Percentiles rank a stretch among this genome's conserved stretches.
Evolutionary conservation across 352 stramenopile genomes (phyloP).

Genomic region (Globisporangium carolinianum): DNA sequence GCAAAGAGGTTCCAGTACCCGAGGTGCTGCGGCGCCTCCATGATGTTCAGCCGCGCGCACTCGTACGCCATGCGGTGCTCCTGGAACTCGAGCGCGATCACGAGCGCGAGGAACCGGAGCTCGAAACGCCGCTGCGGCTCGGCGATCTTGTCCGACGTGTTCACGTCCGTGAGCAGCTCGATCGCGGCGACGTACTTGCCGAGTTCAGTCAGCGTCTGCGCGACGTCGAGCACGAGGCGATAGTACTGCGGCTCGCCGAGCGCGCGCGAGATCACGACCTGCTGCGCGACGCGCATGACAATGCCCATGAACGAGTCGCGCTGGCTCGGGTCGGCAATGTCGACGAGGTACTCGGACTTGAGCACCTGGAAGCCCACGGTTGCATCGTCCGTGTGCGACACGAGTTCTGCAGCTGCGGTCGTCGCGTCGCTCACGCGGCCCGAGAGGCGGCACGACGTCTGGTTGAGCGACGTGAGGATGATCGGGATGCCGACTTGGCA

Average conservation of each 20-base stretch:
- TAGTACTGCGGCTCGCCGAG: constrained; percentile 74
- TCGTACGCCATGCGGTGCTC: constrained; percentile 87
- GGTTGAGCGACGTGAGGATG: constrained; percentile 74
- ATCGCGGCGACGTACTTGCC: constrained; percentile 81
- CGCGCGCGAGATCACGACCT: constrained; percentile 71
- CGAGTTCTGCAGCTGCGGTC: constrained; percentile 41
- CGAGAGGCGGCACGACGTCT: constrained; percentile 67
- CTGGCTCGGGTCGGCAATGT: constrained; percentile 64
- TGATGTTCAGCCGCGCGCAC: constrained; percentile 80
- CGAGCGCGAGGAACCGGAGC: constrained; percentile 74
- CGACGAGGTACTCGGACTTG: constrained; percentile 78
- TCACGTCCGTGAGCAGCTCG: constrained; percentile 81
- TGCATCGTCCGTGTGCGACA: constrained; percentile 49
- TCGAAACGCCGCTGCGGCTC: constrained; percentile 69
- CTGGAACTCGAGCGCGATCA: constrained; percentile 79
- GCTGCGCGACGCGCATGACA: constrained; percentile 76
- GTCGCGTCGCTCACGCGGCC: constrained; percentile 54
- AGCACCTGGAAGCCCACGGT: constrained; percentile 73
- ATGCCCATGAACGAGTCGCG: constrained; percentile 82
- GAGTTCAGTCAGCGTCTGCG: constrained; percentile 67
- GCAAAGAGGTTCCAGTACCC: constrained; percentile 85
- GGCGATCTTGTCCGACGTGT: constrained; percentile 80
- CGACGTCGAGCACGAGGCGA: constrained; percentile 71
- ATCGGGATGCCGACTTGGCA: constrained; percentile 81
- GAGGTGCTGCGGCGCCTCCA: constrained; percentile 74